Evolutionary conservation across 164 flowering plant genomes (phyloP), one percentile per base, ranked within the genome.

Genomic region (Tetrastigma voinierianum): DNA sequence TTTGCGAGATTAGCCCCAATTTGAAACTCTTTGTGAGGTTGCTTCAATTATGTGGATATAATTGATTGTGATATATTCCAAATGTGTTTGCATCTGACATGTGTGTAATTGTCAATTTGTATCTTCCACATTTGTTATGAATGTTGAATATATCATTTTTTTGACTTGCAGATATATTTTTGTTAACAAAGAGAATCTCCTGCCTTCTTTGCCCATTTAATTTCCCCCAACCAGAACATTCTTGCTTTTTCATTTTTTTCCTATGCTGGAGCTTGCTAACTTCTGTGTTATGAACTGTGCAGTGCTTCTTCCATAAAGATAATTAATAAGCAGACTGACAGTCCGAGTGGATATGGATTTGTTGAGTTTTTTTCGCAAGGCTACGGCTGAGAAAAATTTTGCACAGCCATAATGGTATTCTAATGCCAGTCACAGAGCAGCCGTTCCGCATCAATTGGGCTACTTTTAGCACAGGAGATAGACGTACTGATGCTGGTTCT

Each of bases 261-360:
- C 57, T 12, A 18, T 23, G 13, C 19, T 43, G 15, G 18, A 51
- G 2, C 20, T 45, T 56, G 25, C 9, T 59, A 18, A 56, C 52
- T n/a, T 46, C 61, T 47, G n/a, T 40, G n/a, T 62, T 40, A 23
- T 24, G 17, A 25, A 15, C 16, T 46, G 5, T 69, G 69, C 73
- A 86, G 90, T 7, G 88, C 84, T 17, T 40, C 58, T 1, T 69
- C 80, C 4, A 32, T 23, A 10, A 57, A 9, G 4, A 17, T 57
- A 32, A 57, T 57, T 23, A 86, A 84, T 57, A 86, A 82, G 74
- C 88, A 82, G 52, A 84, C 90, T 56, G 86, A 57, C 88, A 77
- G 59, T 78, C 87, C 2, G 90, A 86, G 72, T 32, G 25, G 88
- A 12, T 86, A 86, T 72, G 90, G 90, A 44, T 86, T 86, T 62